These are phyloP conservation scores for Primulina huaijiensis DNA, from an alignment of 257 asterid species.

Conservation along the genomic window DNA sequence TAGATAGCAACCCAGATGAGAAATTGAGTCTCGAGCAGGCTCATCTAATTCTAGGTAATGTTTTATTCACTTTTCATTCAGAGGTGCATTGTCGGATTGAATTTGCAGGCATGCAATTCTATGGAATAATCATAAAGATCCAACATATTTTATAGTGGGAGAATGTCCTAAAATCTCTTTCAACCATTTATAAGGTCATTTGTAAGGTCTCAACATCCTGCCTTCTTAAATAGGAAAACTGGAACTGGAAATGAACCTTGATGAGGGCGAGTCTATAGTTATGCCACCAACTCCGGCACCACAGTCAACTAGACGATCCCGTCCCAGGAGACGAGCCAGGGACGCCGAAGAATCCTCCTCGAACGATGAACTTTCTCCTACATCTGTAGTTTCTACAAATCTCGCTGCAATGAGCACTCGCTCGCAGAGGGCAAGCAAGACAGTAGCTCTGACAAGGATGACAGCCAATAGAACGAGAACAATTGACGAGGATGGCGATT, in stretches of 20 bases:
- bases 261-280: conserved; percentile 40
- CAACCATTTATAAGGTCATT: not conserved
- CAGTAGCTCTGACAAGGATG: conserved; percentile 76
- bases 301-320: conserved; percentile 44
- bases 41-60: conserved; percentile 55
- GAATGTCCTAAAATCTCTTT: not conserved
- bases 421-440: conserved; percentile 89
- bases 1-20: conserved; percentile 57
- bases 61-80: conserved; percentile 1
- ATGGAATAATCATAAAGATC: not conserved
- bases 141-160: not conserved
- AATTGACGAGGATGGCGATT: conserved; percentile 55
- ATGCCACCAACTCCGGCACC: conserved; percentile 69
- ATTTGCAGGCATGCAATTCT: not conserved
- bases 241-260: conserved; percentile 47
- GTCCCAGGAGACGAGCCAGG: conserved; percentile 56
- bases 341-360: conserved; percentile 54
- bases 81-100: not conserved
- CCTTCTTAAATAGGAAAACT: conserved; percentile 46
- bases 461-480: conserved; percentile 36
- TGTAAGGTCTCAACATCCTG: not conserved
- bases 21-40: conserved; percentile 52
- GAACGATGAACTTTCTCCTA: conserved; percentile 56
- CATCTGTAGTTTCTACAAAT: conserved; percentile 53
- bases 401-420: conserved; percentile 46